phyloP scores from a whole-genome alignment of 73 alveolate species.

The Paramecium sonneborni region DNA sequence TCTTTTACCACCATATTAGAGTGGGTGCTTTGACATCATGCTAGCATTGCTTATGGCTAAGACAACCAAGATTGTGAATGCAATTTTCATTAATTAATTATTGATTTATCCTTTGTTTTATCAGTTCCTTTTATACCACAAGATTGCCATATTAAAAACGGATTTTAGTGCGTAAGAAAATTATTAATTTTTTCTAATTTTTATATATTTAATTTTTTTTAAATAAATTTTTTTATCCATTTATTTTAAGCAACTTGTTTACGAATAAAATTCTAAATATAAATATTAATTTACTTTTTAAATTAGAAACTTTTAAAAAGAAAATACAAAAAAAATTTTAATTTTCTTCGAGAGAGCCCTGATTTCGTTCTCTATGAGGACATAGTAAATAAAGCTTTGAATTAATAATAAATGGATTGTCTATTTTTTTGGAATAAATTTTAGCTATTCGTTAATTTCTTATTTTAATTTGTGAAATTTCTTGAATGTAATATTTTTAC shows the following conservation, averaged over 20 bases:
- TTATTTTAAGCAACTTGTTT: neutral
- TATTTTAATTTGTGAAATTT: neutral
- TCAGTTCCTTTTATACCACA: neutral
- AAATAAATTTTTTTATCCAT: neutral
- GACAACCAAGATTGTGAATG: neutral
- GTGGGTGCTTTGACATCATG: neutral
- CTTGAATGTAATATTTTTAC: neutral
- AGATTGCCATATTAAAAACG: neutral
- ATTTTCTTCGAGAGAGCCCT: too few species aligned
- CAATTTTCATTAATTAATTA: slow-evolving; percentile 1
- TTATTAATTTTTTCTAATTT: neutral
- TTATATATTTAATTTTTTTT: neutral
- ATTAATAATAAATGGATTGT: neutral
- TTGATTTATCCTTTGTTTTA: neutral
- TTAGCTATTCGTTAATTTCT: neutral
- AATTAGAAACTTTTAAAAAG: too few species aligned
- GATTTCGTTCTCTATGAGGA: too few species aligned
- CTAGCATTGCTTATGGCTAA: neutral
- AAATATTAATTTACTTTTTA: neutral
- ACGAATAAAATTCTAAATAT: neutral
- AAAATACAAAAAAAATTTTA: too few species aligned
- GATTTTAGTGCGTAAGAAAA: neutral
- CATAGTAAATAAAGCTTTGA: too few species aligned
- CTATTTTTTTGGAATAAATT: neutral
- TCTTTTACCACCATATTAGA: slow-evolving; percentile 4